Evolutionary conservation across 2,329 filamentous ascomycete species (phyloP).

Genomic region (Leptographium lundbergii): DNA sequence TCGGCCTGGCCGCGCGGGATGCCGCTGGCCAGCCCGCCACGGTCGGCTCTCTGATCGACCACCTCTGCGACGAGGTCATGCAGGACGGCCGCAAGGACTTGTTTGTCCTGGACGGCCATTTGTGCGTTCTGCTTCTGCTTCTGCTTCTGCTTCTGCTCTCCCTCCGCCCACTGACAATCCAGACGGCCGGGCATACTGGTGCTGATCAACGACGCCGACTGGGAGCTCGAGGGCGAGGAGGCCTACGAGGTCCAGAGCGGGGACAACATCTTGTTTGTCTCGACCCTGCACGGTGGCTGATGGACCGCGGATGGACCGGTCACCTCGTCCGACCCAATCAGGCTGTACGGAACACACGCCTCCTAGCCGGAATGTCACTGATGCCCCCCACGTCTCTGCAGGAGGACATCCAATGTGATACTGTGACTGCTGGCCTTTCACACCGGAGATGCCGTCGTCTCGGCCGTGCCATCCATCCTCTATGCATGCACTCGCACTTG

Average conservation of each 20-base stretch:
- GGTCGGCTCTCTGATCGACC: constrained; percentile 62
- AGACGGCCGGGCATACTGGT: constrained; percentile 93
- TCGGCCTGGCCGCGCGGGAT: constrained; percentile 54
- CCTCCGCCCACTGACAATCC: constrained; percentile 2
- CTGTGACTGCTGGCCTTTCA: too few relatives aligned
- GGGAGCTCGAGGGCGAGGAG: constrained; percentile 94
- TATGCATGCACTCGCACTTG: too few relatives aligned
- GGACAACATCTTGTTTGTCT: constrained; percentile 92
- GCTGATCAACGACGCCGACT: constrained; percentile 94
- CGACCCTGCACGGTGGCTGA: constrained; percentile 84
- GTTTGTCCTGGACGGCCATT: constrained; percentile 74
- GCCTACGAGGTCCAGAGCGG: constrained; percentile 68
- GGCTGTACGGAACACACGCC: too few relatives aligned
- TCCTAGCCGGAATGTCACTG: too few relatives aligned
- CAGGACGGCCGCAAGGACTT: constrained; percentile 74
- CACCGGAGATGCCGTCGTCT: too few relatives aligned
- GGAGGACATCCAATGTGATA: too few relatives aligned
- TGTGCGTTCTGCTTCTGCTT: constrained; percentile 68
- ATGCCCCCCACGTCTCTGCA: too few relatives aligned
- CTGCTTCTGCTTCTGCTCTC: constrained; percentile 19
- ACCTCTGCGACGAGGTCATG: constrained; percentile 75
- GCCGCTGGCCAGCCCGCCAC: constrained; percentile 48
- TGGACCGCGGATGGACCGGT: too few relatives aligned
- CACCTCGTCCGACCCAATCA: too few relatives aligned
- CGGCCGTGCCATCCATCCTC: too few relatives aligned